Evolutionary conservation across 2,329 filamentous ascomycete species (phyloP), one percentile per base, ranked within the genome.

Genomic region (Fusarium sp.): DNA sequence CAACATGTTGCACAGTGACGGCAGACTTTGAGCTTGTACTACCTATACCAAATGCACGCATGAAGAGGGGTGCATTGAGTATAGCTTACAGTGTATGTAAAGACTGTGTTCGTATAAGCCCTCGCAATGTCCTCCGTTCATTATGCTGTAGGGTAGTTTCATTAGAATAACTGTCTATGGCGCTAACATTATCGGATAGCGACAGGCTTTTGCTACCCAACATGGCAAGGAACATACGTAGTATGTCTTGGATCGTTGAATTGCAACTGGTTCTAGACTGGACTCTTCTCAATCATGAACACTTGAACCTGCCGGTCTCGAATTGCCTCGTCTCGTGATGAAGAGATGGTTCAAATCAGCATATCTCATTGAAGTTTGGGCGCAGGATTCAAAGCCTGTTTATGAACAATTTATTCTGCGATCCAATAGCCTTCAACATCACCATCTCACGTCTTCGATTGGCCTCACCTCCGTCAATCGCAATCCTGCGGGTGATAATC

Each of bases 401-500:
- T 28, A 64, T 56, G 38, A 26, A 53, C 61, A 74, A 72, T 68
- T 63, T 68, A 57, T 42, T 50, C 52, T 39, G 59, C 40, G 50
- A 62, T 52, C 72, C 72, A 74, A 74, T 74, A 54, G 56, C 40
- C 45, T 43, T 52, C 45, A 50, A 50, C 61, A 53, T 47, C 42
- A 42, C 51, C 58, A 51, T 46, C 47, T 64, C 22, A 48, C 46
- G 56, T 46, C 49, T 32, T 50, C 62, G 46, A 74, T 74, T 74
- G 72, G 72, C 60, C 62, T 58, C 45, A 51, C 43, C 36, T 54
- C 67, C 58, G 62, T 73, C 70, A 72, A 73, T 71, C 68, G 65
- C 49, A 69, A 65, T 65, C 52, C 59, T 67, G 68, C 62, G 62
- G 66, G 68, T 67, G 61, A 22, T 46, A 59, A 70, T 49, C 54